Evolutionary conservation across 176 grass and related monocot genomes (phyloP), one percentile per base, ranked within the genome.

Genomic region (Alopecurus myosuroides): DNA sequence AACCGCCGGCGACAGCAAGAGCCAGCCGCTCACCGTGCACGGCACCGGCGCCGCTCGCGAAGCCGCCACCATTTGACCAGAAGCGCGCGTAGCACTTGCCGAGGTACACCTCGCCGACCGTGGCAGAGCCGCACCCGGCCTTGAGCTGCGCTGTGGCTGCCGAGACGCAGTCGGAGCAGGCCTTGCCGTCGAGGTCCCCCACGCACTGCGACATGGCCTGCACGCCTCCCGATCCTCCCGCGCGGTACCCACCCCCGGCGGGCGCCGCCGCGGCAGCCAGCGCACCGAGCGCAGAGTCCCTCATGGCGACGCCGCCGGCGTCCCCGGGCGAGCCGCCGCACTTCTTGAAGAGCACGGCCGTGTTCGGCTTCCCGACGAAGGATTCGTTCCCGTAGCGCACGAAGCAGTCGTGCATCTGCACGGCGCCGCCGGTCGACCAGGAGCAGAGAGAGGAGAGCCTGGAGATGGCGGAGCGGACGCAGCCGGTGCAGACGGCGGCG

Each of bases 161-260:
- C 10, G 70, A 70, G 28, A 97, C 95, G 75, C 95, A 97, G 51
- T 93, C 88, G 22, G 89, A 79, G 87, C 95, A 97, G 17, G 70
- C 76, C 84, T 85, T 89, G 34, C 74, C 90, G 35, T 18, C 71
- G n/a, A 94, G 92, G 76, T 97, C 95, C 4, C 92, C 95, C 1
- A 93, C 95, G 79, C 95, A 97, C 92, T 97, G 95, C 12, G 92
- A 94, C 88, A 94, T 88, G 56, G 95, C 95, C 92, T 94, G 95
- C 41, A 97, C 92, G 60, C 62, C 86, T 0, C 92, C 90, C 0
- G 90, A 88, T 0, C 88, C 90, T 0, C 95, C 95, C 2, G 91
- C 86, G 10, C 95, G 90, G 84, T 85, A 97, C 2, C 80, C 81
- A 15, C 88, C 95, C 0, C 92, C 92, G 6, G 64, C 74, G 3